These are phyloP conservation scores for Mucor racemosus DNA, from an alignment of 371 early-diverging fungal genomes.

Conservation along the genomic window DNA sequence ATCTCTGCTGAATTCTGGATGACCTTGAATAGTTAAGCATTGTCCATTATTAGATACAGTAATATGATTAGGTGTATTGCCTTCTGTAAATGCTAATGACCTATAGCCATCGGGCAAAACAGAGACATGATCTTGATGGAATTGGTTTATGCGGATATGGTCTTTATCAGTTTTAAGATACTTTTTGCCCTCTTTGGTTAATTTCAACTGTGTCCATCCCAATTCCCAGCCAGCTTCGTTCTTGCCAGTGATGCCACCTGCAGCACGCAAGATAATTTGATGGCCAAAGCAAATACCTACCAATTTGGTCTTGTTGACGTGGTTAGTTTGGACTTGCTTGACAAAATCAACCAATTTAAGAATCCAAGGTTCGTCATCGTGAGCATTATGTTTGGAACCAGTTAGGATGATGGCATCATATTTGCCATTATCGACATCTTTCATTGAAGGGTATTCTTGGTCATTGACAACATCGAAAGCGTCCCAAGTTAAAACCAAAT, in stretches of 20 bases:
- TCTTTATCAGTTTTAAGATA: conserved; percentile 38
- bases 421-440: conserved; percentile 29
- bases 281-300: conserved; percentile 81
- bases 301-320: conserved; percentile 21
- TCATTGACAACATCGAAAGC: conserved; percentile 47
- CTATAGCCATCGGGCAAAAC: conserved; percentile 57
- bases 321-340: background rate
- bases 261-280: conserved; percentile 71
- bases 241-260: conserved; percentile 58
- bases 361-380: conserved; percentile 66
- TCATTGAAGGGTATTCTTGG: conserved; percentile 45
- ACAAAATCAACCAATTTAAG: conserved; percentile 54
- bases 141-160: conserved; percentile 54
- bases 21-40: conserved; percentile 79
- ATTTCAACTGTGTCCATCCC: conserved; percentile 39
- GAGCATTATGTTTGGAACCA: conserved; percentile 40
- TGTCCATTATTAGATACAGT: conserved; percentile 59
- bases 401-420: conserved; percentile 40
- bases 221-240: conserved; percentile 74
- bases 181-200: conserved; percentile 44
- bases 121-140: conserved; percentile 74
- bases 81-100: conserved; percentile 49
- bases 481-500: conserved; percentile 33
- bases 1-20: conserved; percentile 73
- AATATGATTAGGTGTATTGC: conserved; percentile 47